phyloP scores from a whole-genome alignment of 208 protist genomes.

The Crithidia thermophila region DNA sequence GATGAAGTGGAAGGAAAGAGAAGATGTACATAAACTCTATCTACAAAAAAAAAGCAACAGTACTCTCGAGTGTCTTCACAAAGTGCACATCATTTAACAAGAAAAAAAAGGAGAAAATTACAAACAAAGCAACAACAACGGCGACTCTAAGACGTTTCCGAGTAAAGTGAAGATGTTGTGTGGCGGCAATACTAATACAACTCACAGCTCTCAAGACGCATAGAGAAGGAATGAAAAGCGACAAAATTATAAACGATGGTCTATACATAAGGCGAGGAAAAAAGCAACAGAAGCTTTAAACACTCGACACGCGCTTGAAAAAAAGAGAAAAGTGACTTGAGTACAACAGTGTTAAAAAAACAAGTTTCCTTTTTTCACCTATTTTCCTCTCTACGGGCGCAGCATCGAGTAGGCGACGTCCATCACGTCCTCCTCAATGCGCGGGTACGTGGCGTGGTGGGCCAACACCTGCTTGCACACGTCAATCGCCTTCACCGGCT shows the following conservation, averaged over 20 bases:
- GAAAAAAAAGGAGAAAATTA: neutral
- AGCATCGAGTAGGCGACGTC: slow-evolving; percentile 89
- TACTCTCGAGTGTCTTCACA: too few species aligned
- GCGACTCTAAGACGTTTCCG: too few species aligned
- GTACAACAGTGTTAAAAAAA: neutral
- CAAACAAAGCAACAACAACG: slow-evolving; percentile 1
- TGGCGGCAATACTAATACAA: too few species aligned
- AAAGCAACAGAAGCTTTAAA: neutral
- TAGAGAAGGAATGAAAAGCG: too few species aligned
- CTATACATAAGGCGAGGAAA: too few species aligned
- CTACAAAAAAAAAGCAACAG: neutral
- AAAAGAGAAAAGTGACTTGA: neutral
- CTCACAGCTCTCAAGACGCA: too few species aligned
- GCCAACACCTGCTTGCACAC: slow-evolving; percentile 92
- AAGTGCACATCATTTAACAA: too few species aligned
- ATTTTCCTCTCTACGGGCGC: slow-evolving; percentile 42
- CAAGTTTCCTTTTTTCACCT: neutral
- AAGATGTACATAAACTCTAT: neutral
- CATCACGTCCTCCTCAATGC: slow-evolving; percentile 93
- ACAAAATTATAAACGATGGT: too few species aligned
- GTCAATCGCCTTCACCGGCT: slow-evolving; percentile 94
- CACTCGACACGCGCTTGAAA: neutral
- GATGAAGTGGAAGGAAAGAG: neutral
- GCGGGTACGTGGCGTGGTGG: slow-evolving; percentile 89
- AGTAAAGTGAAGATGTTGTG: too few species aligned